Conservation (phyloP, 305 asterid genomes). For the Fraxinus ornus region DNA sequence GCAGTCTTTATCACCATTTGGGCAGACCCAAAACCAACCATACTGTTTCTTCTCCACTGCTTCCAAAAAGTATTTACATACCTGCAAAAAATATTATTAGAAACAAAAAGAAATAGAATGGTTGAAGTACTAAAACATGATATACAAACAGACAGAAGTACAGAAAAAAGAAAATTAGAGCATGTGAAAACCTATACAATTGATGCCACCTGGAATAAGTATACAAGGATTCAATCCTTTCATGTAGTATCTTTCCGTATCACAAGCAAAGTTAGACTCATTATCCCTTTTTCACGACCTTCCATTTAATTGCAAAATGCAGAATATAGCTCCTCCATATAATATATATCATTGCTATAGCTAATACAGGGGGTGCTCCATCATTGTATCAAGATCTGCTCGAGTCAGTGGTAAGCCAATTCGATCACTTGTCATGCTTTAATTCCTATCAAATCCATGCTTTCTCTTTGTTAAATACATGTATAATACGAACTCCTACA, state of each 20-base stretch:
- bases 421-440: background rate
- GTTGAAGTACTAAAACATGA: slow-evolving; percentile 8
- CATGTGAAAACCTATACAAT: background rate
- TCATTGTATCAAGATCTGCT: background rate
- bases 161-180: background rate
- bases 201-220: slow-evolving; percentile 15
- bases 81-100: slow-evolving; percentile 41
- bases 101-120: slow-evolving; percentile 12
- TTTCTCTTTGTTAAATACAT: background rate
- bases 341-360: slow-evolving; percentile 1
- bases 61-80: slow-evolving; percentile 85
- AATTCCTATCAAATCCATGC: background rate
- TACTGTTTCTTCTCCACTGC: slow-evolving; percentile 99
- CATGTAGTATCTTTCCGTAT: background rate
- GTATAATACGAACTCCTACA: background rate
- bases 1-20: slow-evolving; percentile 88
- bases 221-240: background rate
- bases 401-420: background rate
- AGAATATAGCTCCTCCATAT: background rate
- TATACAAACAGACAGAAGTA: background rate
- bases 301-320: background rate
- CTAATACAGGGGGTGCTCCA: background rate
- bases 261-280: background rate
- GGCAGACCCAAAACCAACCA: slow-evolving; percentile 98
- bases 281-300: background rate